A percentile compares a stretch with the other conserved stretches of the same genome.
Conservation (phyloP, 805 yeast genomes). For the Kurtzmaniella cleridarum region DNA sequence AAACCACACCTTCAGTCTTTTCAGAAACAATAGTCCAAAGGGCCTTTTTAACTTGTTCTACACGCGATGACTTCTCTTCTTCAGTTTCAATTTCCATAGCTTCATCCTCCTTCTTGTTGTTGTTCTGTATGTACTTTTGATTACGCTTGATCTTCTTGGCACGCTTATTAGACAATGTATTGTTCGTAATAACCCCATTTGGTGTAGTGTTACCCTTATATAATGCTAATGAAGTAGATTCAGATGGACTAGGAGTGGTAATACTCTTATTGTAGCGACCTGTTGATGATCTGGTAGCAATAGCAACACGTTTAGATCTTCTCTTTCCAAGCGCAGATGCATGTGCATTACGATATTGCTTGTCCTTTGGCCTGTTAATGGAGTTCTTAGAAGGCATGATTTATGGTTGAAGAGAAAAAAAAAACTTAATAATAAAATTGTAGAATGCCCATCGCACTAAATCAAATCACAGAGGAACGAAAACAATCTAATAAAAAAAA, state of each 20-base stretch:
- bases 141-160: constrained; percentile 77
- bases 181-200: constrained; percentile 42
- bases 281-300: constrained; percentile 39
- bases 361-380: constrained; percentile 72
- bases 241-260: constrained; percentile 37
- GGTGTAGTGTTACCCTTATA: constrained; percentile 27
- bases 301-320: constrained; percentile 46
- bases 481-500: constrained; percentile 1
- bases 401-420: background rate
- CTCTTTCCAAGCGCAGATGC: constrained; percentile 46
- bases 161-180: constrained; percentile 69
- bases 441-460: background rate
- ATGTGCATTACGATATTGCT: constrained; percentile 46
- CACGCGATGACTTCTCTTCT: constrained; percentile 21
- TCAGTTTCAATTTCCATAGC: constrained; percentile 48
- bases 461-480: background rate
- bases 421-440: background rate
- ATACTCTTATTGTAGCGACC: constrained; percentile 31
- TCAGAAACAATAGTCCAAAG: constrained; percentile 71
- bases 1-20: constrained; percentile 40
- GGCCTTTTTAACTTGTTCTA: constrained; percentile 54
- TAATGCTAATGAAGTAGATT: constrained; percentile 40
- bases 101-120: constrained; percentile 42
- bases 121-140: constrained; percentile 59
- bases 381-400: constrained; percentile 79